A percentile compares a stretch with the other conserved stretches of the same genome.
These are phyloP conservation scores for Eucalyptus sp. DNA, from an alignment of 345 rosid species.

Conservation along the genomic window DNA sequence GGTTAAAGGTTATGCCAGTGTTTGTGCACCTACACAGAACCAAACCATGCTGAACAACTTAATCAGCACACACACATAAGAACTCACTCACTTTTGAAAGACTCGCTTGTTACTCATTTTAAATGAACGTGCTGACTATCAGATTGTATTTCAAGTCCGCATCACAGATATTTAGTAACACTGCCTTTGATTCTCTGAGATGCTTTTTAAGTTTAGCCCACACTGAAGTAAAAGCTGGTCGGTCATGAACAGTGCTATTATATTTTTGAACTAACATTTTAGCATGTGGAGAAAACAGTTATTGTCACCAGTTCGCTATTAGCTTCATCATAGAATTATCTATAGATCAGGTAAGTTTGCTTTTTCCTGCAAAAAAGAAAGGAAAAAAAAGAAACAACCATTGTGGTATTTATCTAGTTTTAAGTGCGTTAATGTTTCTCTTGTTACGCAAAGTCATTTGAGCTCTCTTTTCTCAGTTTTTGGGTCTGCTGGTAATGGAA, in stretches of 20 bases:
- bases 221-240: background rate
- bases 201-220: background rate
- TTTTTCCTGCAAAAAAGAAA: background rate
- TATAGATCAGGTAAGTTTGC: background rate
- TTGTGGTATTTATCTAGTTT: background rate
- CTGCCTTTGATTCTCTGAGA: background rate
- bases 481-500: conserved; percentile 72
- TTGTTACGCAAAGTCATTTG: background rate
- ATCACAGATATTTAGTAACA: background rate
- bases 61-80: background rate
- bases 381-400: background rate
- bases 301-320: background rate
- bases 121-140: background rate
- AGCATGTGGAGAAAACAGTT: background rate
- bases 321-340: background rate
- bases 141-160: background rate
- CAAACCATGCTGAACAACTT: background rate
- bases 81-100: background rate
- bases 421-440: background rate
- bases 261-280: background rate
- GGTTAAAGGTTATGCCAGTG: background rate
- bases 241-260: background rate
- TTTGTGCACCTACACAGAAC: background rate
- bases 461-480: conserved; percentile 19
- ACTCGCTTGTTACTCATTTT: background rate